These are phyloP conservation scores for Keithomyces neogunnii DNA, from an alignment of 2,329 filamentous ascomycete genomes.

Conservation along the genomic window DNA sequence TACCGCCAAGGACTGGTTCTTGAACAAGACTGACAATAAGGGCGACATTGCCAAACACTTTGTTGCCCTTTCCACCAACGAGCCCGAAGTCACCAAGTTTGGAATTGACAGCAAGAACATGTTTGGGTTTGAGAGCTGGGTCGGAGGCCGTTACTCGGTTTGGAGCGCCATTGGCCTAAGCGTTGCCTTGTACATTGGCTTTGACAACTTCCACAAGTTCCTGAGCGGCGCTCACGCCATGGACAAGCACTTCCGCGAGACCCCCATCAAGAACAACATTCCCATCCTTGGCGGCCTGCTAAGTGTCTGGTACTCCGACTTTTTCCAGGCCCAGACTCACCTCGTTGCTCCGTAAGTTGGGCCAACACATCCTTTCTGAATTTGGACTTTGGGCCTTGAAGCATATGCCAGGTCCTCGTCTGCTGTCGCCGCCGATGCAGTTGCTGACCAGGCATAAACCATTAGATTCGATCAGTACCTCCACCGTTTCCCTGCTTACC, in stretches of 20 bases:
- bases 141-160: slow-evolving; percentile 95
- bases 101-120: slow-evolving; percentile 99
- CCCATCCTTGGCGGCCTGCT: slow-evolving; percentile 84
- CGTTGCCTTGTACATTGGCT: slow-evolving; percentile 91
- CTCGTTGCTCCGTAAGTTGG: slow-evolving; percentile 81
- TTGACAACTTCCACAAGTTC: slow-evolving; percentile 96
- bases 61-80: slow-evolving; percentile 94
- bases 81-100: slow-evolving; percentile 92
- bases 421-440: background rate
- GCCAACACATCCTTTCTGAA: background rate
- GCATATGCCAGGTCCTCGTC: too few relatives aligned
- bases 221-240: slow-evolving; percentile 89
- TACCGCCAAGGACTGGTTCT: slow-evolving; percentile 94
- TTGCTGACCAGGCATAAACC: slow-evolving; percentile 5
- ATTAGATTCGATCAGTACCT: slow-evolving; percentile 93
- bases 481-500: slow-evolving; percentile 96
- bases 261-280: slow-evolving; percentile 91
- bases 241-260: slow-evolving; percentile 95
- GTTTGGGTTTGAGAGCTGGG: slow-evolving; percentile 99
- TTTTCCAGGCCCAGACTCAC: slow-evolving; percentile 97
- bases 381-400: background rate
- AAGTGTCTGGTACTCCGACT: slow-evolving; percentile 98
- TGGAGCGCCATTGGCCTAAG: slow-evolving; percentile 98
- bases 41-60: slow-evolving; percentile 97
- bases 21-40: slow-evolving; percentile 68